These are phyloP conservation scores for grape (Vitis vinifera) DNA, from an alignment of 164 flowering plant species.

Conservation along the genomic window DNA sequence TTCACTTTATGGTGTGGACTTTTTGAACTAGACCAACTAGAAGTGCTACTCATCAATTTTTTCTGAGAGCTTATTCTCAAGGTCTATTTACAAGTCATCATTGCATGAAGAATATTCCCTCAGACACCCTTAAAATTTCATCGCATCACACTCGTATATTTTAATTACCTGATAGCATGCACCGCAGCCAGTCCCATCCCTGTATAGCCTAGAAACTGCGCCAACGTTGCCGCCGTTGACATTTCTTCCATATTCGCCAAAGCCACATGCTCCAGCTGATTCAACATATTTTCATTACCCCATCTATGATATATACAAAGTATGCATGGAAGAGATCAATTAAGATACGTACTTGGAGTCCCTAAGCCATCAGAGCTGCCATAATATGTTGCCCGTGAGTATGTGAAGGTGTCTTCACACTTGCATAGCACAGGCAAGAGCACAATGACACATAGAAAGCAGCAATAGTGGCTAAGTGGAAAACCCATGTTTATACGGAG, in stretches of 20 bases:
- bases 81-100: too few relatives aligned
- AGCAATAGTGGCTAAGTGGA: background rate
- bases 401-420: conserved; percentile 35
- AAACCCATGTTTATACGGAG: conserved; percentile 8
- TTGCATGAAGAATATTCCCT: too few relatives aligned
- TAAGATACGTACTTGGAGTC: conserved; percentile 55
- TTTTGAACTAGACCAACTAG: too few relatives aligned
- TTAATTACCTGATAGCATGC: conserved; percentile 74
- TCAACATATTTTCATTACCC: background rate
- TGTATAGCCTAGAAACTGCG: conserved; percentile 62
- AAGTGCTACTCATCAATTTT: too few relatives aligned
- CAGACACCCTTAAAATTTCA: background rate
- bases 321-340: too few relatives aligned
- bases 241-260: conserved; percentile 71
- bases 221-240: conserved; percentile 66
- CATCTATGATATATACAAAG: too few relatives aligned
- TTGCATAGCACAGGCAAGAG: conserved; percentile 43
- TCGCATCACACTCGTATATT: background rate
- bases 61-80: too few relatives aligned
- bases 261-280: conserved; percentile 92
- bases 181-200: conserved; percentile 80
- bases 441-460: conserved; percentile 21
- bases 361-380: conserved; percentile 87
- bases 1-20: too few relatives aligned
- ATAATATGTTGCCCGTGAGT: conserved; percentile 74